Conservation (phyloP, 2,329 filamentous ascomycete species). For the Phialophora tarda region DNA sequence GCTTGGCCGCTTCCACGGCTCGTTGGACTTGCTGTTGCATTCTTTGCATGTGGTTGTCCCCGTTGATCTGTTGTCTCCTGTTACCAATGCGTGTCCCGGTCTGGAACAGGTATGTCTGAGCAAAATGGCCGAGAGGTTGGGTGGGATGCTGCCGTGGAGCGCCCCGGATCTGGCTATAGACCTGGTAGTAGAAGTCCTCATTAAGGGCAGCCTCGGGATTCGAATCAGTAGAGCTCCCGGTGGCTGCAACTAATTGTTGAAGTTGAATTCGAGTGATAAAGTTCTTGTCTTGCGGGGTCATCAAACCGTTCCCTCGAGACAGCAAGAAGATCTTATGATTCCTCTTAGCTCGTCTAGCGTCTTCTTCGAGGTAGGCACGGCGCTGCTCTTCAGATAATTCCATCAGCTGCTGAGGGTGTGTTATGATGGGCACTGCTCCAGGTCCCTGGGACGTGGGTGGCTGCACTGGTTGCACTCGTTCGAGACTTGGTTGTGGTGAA, state of each 20-base stretch:
- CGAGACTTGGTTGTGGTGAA: conserved; percentile 47
- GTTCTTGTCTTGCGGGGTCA: conserved; percentile 99
- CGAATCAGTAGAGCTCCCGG: conserved; percentile 81
- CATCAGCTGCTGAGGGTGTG: conserved; percentile 74
- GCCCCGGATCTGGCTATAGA: conserved; percentile 91
- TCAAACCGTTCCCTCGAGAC: conserved; percentile 92
- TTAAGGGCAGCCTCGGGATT: conserved; percentile 79
- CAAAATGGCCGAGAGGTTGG: conserved; percentile 93
- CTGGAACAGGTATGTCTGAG: conserved; percentile 96
- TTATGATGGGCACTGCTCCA: conserved; percentile 57
- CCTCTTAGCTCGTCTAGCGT: conserved; percentile 91
- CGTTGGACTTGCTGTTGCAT: conserved; percentile 99
- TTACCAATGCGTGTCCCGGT: conserved; percentile 82
- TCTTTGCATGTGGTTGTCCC: conserved; percentile 95
- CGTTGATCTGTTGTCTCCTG: conserved; percentile 76
- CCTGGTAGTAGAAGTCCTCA: conserved; percentile 99
- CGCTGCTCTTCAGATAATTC: conserved; percentile 84
- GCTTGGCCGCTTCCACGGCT: conserved; percentile 95
- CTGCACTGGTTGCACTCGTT: conserved; percentile 41
- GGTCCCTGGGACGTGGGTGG: conserved; percentile 41
- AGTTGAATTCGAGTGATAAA: conserved; percentile 98
- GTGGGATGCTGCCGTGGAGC: conserved; percentile 88
- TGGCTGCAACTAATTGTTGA: conserved; percentile 92
- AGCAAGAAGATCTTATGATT: conserved; percentile 97
- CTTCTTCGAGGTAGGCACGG: conserved; percentile 81